Conservation (phyloP, 2,329 filamentous ascomycete genomes). For the Hirsutella thompsonii region DNA sequence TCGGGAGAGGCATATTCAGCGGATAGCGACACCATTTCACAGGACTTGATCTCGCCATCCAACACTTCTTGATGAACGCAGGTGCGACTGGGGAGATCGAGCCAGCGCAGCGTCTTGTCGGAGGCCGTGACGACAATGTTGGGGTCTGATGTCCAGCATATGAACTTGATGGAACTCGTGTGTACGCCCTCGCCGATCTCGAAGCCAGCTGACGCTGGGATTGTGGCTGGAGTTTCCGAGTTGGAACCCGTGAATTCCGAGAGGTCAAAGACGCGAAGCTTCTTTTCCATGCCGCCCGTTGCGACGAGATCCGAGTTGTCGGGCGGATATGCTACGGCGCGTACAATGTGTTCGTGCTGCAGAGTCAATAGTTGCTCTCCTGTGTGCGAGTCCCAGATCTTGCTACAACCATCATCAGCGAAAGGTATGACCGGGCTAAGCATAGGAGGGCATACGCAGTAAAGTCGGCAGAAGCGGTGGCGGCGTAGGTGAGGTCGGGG, state of each 20-base stretch:
- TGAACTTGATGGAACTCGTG: conserved; percentile 82
- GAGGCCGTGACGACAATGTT: conserved; percentile 85
- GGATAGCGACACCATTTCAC: conserved; percentile 68
- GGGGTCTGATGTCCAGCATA: conserved; percentile 83
- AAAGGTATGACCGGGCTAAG: not conserved
- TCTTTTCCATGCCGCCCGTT: conserved; percentile 93
- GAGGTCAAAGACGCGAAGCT: conserved; percentile 85
- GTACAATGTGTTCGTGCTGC: conserved; percentile 89
- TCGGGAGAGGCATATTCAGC: conserved; percentile 42
- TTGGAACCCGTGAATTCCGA: conserved; percentile 38
- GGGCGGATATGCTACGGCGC: conserved; percentile 79
- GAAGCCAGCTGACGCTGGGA: conserved; percentile 53
- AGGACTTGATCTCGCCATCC: conserved; percentile 79
- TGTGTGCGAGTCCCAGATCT: conserved; percentile 93
- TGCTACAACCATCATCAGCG: conserved; percentile 37
- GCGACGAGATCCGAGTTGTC: conserved; percentile 75
- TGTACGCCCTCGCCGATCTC: conserved; percentile 83
- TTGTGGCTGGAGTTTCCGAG: conserved; percentile 27
- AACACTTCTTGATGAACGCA: conserved; percentile 67
- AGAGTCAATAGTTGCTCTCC: conserved; percentile 81
- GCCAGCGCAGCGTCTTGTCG: conserved; percentile 89
- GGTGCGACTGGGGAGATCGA: conserved; percentile 67
- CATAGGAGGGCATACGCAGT: conserved; percentile 52
- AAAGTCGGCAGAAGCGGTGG: conserved; percentile 92
- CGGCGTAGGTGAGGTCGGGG: conserved; percentile 74